These are phyloP conservation scores for Moesziomyces globuligerus DNA, from an alignment of 1,284 basidiomycete species.

Conservation along the genomic window DNA sequence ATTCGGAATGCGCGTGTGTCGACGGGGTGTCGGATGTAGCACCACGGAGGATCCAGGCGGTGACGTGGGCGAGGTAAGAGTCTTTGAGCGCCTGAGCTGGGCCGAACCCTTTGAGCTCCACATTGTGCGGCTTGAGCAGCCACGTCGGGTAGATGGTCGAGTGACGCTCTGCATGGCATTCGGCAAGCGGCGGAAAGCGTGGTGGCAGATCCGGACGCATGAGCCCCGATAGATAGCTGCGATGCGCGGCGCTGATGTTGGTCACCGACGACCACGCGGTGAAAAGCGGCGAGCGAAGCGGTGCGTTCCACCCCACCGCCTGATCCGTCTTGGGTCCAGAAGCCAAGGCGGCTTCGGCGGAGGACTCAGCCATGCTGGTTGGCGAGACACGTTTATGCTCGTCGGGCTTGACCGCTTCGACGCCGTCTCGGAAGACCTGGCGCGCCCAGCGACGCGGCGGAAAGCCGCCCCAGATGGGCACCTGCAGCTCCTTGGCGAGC, in stretches of 20 bases:
- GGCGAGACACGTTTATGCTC: conserved; percentile 15
- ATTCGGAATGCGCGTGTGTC: too few species aligned
- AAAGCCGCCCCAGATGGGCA: conserved; percentile 58
- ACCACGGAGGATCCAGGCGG: conserved; percentile 36
- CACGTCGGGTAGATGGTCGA: conserved; percentile 38
- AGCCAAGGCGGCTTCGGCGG: background rate
- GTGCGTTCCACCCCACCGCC: background rate
- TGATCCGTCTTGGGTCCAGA: background rate
- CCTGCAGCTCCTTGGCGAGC: conserved; percentile 49
- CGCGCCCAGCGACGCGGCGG: conserved; percentile 54
- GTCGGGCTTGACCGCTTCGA: conserved; percentile 27
- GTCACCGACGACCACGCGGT: conserved; percentile 41
- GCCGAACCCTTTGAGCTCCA: conserved; percentile 49
- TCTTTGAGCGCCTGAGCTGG: conserved; percentile 59
- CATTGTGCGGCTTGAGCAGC: conserved; percentile 34
- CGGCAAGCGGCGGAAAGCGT: conserved; percentile 28
- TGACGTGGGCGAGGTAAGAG: conserved; percentile 53
- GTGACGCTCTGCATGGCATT: background rate
- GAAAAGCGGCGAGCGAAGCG: conserved; percentile 23
- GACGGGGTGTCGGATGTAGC: background rate
- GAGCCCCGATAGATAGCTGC: conserved; percentile 51
- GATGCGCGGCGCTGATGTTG: conserved; percentile 41
- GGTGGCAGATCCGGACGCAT: conserved; percentile 51
- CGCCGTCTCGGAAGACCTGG: conserved; percentile 38
- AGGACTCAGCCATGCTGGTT: too few species aligned